A percentile compares a stretch with the other conserved stretches of the same genome.
Evolutionary conservation across 768 basidiomycete genomes (phyloP).

Genomic region (Lentinula lateritia): DNA sequence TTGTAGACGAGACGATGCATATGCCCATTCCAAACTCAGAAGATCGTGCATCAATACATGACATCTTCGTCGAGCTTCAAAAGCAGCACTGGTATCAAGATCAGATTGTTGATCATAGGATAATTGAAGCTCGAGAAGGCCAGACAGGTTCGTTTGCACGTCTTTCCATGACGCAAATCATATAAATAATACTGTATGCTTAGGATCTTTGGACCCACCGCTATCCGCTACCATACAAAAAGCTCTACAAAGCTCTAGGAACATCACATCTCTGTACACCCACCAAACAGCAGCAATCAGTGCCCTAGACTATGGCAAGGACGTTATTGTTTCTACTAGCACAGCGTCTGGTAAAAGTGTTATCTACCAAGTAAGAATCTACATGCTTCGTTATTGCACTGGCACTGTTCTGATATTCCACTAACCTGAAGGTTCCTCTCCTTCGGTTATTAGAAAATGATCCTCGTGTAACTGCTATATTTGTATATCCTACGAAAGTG

Average conservation of each 20-base stretch:
- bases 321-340: constrained; percentile 86
- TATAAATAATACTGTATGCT: neutral
- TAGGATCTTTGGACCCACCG: constrained; percentile 37
- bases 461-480: constrained; percentile 59
- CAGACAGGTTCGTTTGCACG: constrained; percentile 38
- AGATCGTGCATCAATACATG: constrained; percentile 51
- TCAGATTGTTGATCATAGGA: constrained; percentile 60
- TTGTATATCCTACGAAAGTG: constrained; percentile 88
- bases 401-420: neutral
- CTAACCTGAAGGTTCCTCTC: constrained; percentile 53
- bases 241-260: constrained; percentile 53
- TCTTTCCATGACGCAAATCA: neutral
- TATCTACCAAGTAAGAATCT: constrained; percentile 64
- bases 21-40: constrained; percentile 31
- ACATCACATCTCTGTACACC: constrained; percentile 57
- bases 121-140: constrained; percentile 46
- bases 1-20: constrained; percentile 3
- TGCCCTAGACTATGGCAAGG: constrained; percentile 46
- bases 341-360: constrained; percentile 89
- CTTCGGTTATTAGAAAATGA: constrained; percentile 62
- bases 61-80: constrained; percentile 53
- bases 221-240: constrained; percentile 51
- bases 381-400: neutral
- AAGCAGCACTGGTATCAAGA: constrained; percentile 60
- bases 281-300: constrained; percentile 72